These are phyloP conservation scores for Knoxdaviesia proteae DNA, from an alignment of 2,329 filamentous ascomycete species.

Conservation along the genomic window DNA sequence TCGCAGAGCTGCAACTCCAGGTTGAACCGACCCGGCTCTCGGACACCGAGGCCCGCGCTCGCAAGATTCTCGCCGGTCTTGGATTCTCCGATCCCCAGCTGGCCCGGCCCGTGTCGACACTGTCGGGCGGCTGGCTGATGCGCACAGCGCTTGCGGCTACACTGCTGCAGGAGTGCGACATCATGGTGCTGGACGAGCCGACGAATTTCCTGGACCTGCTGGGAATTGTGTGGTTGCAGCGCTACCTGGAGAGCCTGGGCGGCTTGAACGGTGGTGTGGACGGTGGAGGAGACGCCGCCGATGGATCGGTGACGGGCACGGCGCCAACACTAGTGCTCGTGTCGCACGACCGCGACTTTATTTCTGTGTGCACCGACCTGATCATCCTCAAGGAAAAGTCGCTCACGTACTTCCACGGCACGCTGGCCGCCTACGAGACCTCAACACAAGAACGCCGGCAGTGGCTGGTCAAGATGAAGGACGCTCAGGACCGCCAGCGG, in stretches of 20 bases:
- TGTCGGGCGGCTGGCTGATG: slow-evolving; percentile 66
- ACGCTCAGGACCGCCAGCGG: slow-evolving; percentile 61
- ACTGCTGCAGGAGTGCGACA: slow-evolving; percentile 52
- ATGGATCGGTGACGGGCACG: slow-evolving; percentile 12
- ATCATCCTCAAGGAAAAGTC: slow-evolving; percentile 54
- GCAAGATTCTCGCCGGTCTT: slow-evolving; percentile 44
- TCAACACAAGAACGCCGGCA: slow-evolving; percentile 46
- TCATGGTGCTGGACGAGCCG: slow-evolving; percentile 68
- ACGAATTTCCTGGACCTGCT: slow-evolving; percentile 73
- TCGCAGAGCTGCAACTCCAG: slow-evolving; percentile 46
- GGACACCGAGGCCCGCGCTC: slow-evolving; percentile 44
- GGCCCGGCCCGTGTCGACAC: slow-evolving; percentile 34
- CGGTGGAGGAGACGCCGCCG: no score
- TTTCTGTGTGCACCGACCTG: slow-evolving; percentile 56
- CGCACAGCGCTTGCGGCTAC: slow-evolving; percentile 42
- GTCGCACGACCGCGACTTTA: slow-evolving; percentile 69
- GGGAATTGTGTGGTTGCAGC: slow-evolving; percentile 69
- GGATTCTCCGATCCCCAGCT: slow-evolving; percentile 48
- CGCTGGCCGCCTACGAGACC: slow-evolving; percentile 49
- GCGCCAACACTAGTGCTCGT: slow-evolving; percentile 55
- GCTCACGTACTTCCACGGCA: slow-evolving; percentile 55
- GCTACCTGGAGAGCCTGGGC: slow-evolving; percentile 39
- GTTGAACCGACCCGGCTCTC: slow-evolving; percentile 44
- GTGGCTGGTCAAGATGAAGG: slow-evolving; percentile 54
- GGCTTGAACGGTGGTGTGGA: slow-evolving; percentile 10